Conservation (phyloP, 2,329 filamentous ascomycete genomes). For the Trichophyton verrucosum region DNA sequence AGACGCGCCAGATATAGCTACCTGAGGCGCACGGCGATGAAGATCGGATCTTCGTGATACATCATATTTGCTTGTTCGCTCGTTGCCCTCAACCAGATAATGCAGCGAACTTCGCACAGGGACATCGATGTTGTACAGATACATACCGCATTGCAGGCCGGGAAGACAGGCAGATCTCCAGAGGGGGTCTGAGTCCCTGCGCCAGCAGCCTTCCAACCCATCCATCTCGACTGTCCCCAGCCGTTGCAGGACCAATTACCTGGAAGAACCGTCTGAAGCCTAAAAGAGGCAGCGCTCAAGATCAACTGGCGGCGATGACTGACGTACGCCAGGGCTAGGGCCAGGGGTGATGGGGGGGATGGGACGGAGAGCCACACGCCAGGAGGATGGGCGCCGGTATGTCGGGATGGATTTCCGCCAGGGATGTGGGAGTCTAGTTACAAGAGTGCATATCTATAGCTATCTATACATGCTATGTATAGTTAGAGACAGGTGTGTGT, state of each 20-base stretch:
- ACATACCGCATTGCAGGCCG: neutral
- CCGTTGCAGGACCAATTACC: neutral
- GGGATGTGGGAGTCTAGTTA: neutral
- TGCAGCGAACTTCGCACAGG: neutral
- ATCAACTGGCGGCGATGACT: neutral
- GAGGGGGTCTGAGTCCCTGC: neutral
- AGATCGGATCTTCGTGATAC: neutral
- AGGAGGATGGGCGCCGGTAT: neutral
- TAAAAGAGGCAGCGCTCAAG: neutral
- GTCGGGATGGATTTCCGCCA: conserved; percentile 1
- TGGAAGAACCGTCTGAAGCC: neutral
- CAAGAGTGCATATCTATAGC: neutral
- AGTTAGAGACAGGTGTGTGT: neutral
- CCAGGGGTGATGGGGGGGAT: neutral
- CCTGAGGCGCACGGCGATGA: neutral
- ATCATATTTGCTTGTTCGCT: conserved; percentile 2
- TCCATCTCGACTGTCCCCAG: neutral
- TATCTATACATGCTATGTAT: neutral
- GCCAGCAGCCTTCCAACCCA: neutral
- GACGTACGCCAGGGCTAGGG: neutral
- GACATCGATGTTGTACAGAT: conserved; percentile 1
- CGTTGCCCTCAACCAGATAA: neutral
- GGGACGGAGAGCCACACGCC: neutral
- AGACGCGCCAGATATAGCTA: neutral
- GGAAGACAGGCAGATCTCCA: neutral